phyloP scores from a whole-genome alignment of 169 alveolate species.

The Eimeria acervulina region DNA sequence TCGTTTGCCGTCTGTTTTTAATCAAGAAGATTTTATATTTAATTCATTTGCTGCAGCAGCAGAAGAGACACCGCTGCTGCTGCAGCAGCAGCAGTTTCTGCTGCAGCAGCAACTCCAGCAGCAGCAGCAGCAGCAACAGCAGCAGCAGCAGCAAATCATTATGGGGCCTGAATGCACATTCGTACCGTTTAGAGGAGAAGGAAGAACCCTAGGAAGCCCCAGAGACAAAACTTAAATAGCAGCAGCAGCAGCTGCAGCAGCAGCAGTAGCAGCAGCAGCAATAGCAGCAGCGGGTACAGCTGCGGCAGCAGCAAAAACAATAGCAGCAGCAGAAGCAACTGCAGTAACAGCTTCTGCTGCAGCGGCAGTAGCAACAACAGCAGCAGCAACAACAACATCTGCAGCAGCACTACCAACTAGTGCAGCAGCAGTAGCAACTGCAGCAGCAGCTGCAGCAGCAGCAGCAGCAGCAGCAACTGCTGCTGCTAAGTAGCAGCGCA shows the following conservation, averaged over 20 bases:
- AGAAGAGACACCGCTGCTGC: constrained; percentile 34
- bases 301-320: background rate
- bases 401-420: no score
- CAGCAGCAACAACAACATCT: background rate
- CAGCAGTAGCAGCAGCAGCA: background rate
- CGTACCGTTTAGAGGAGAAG: constrained; percentile 55
- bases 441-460: background rate
- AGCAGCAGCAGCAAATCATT: background rate
- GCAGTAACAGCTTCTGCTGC: no score
- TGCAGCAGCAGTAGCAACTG: background rate
- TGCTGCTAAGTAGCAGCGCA: background rate
- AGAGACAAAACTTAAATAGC: background rate
- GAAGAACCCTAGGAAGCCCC: constrained; percentile 29
- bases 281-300: constrained; percentile 11
- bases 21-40: constrained; percentile 15
- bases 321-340: background rate
- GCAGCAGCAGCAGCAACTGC: background rate
- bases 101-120: background rate
- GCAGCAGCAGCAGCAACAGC: background rate
- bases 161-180: constrained; percentile 47
- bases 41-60: constrained; percentile 29
- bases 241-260: background rate
- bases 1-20: background rate
- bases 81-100: constrained; percentile 2
- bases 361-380: background rate